Base-by-base conservation (phyloP, 176 grass and related monocot species). In the Oryza rufipogon region DNA sequence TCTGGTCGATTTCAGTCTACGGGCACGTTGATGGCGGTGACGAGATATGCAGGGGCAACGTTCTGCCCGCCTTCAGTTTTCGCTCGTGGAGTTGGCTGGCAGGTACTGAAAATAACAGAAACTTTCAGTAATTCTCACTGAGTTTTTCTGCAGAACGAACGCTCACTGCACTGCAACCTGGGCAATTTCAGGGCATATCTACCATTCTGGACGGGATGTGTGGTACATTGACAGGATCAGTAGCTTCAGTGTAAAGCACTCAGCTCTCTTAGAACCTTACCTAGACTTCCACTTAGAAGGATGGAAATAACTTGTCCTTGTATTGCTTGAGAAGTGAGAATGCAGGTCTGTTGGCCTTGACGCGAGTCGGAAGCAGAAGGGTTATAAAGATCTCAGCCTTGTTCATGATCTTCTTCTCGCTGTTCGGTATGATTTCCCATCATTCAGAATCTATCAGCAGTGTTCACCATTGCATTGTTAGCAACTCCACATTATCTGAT, bases 341-440 rank as follows among this genome's bases (percentile, higher is more conserved):
- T 77, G 71, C 81, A 68, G 96, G 96, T 74, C 56, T 99, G 15
- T 73, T 99, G 71, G 91, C 91, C 39, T 68, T 99, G 85, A 99
- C 93, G 7, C 73, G 91, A 82, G 91, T 99, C 6, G 96, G 93
- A 91, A 99, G 93, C 68, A 90, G 96, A 45, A 81, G 93, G 49
- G 96, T 99, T 39, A 84, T 99, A 66, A 67, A 92, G 74, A 96
- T 99, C 65, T 49, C 96, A 41, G 93, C 96, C 56, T 79, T 89
- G 77, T 99, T 89, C 85, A 99, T 96, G 96, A 86, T 99, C 79
- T 96, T 94, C 91, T 99, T 99, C 91, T 94, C 96, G 7, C 46
- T 99, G 52, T 95, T 95, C 72, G 91, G 96, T 99, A 82, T 11
- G n/a, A 1, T 39, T n/a, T 63, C 66, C 22, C 54, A 8, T 76